Evolutionary conservation across 2,329 filamentous ascomycete species (phyloP).

Genomic region (Stemphylium vesicarium): DNA sequence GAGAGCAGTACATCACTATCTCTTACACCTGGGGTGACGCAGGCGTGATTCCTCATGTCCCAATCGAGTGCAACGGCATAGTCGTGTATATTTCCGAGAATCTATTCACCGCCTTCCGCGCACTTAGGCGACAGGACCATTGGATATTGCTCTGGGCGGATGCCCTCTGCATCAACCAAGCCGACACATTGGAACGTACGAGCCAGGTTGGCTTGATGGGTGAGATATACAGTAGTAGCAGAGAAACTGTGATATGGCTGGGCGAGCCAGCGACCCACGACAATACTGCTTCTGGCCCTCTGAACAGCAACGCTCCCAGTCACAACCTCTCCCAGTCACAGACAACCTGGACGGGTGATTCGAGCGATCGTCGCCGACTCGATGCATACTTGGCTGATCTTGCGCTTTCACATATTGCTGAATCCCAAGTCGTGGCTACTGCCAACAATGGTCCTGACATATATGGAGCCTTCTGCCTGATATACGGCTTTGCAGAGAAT

Average conservation of each 20-base stretch:
- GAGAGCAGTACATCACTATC: slow-evolving; percentile 16
- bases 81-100: slow-evolving; percentile 18
- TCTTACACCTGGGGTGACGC: slow-evolving; percentile 22
- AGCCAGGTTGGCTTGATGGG: slow-evolving; percentile 11
- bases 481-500: slow-evolving; percentile 22
- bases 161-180: slow-evolving; percentile 12
- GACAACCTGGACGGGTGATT: slow-evolving; percentile 3
- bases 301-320: background rate
- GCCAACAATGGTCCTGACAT: slow-evolving; percentile 14
- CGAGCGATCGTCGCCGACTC: background rate
- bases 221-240: slow-evolving; percentile 11
- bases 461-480: slow-evolving; percentile 27
- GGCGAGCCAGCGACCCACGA: background rate
- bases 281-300: background rate
- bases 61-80: slow-evolving; percentile 18
- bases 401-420: background rate
- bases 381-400: background rate
- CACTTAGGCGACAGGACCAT: slow-evolving; percentile 12
- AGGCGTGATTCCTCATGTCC: slow-evolving; percentile 6
- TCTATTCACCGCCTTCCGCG: slow-evolving; percentile 18
- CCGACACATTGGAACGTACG: slow-evolving; percentile 4
- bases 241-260: slow-evolving; percentile 11
- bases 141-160: slow-evolving; percentile 5
- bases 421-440: background rate
- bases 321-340: background rate